Evolutionary conservation across 257 asterid species (phyloP), one percentile per base, ranked within the genome.

Genomic region (Knoxia roxburghii): DNA sequence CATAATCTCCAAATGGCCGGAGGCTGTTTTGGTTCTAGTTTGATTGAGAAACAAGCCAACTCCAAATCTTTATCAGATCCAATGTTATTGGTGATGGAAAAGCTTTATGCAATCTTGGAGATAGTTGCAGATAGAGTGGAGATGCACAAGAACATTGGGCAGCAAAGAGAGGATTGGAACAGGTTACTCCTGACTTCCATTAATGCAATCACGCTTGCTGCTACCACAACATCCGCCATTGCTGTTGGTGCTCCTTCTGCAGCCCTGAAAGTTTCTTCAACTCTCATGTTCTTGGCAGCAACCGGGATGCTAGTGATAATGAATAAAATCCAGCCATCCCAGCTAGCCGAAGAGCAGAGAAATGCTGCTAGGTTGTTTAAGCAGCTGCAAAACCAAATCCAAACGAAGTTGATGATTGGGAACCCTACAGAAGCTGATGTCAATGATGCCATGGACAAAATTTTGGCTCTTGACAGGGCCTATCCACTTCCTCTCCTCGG

Each of bases 301-400:
- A 75, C 81, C 8, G 85, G 77, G 35, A 61, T 81, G 73, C 23
- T 81, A 30, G 11, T 41, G 1, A 49, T 81, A 9, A 66, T 76
- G 54, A 81, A 78, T 49, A 72, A 84, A 27, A 81, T 86, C 51
- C 97, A 90, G 65, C 92, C 97, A 1, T 86, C 92, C 27, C 97
- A 90, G 68, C 84, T 88, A 0, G 92, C 86, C 0, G 96, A 90
- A 60, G 97, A 90, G 46, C 97, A 90, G 23, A 40, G 95, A 37
- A 90, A 85, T 53, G 96, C 93, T 0, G 52, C 67, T 2, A 82
- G 96, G 74, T 73, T 86, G 41, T 86, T 90, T 75, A 72, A 78
- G 67, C 89, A 88, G 65, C 79, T 86, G 7, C 75, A 71, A 7
- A 78, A 67, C 23, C 88, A 85, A 45, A 80, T 90, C 6, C 65